Base-by-base conservation (phyloP, 176 grass and related monocot genomes). In the Oryza nivara region DNA sequence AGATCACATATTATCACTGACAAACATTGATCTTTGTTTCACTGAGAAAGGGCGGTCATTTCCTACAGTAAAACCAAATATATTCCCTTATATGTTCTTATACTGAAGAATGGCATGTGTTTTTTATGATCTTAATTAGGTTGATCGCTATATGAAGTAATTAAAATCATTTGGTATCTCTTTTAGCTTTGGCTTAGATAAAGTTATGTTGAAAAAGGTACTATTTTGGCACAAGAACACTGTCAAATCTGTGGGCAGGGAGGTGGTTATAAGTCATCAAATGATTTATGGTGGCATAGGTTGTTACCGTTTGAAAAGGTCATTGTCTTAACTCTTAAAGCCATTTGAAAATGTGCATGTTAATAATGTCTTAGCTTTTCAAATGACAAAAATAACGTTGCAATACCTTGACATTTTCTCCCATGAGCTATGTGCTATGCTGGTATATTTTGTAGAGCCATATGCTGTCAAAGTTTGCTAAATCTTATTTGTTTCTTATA, bases 161-260 rank as follows among this genome's bases (percentile, higher is more conserved):
- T 7, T 8, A 77, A 67, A 72, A 26, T 72, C 43, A 77, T 32
- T 35, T 35, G 45, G 23, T 85, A 58, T 43, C 22, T 70, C 40
- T 82, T 2, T 77, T 82, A 82, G 7, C 26, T 86, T 77, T 74
- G 61, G 58, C 14, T 41, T 83, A 9, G 4, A 43, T 82, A 66
- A 25, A 60, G 60, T 63, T 81, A 3, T 72, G 22, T 35, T 78
- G 17, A 70, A 77, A 77, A 71, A 54, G 72, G 14, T 78, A 65
- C 66, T 48, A 10, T 30, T 23, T 67, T 71, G 22, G 8, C 63
- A 74, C 9, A 26, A 2, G 9, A 74, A 46, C 28, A 46, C 63
- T 48, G 30, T 30, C 11, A 51, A 61, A 75, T 19, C 76, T 67
- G 20, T 84, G n/a, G 49, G 14, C 7, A 69, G n/a, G 5, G 25